phyloP scores from a whole-genome alignment of 164 flowering plant species.

The Nelumbo lutea region DNA sequence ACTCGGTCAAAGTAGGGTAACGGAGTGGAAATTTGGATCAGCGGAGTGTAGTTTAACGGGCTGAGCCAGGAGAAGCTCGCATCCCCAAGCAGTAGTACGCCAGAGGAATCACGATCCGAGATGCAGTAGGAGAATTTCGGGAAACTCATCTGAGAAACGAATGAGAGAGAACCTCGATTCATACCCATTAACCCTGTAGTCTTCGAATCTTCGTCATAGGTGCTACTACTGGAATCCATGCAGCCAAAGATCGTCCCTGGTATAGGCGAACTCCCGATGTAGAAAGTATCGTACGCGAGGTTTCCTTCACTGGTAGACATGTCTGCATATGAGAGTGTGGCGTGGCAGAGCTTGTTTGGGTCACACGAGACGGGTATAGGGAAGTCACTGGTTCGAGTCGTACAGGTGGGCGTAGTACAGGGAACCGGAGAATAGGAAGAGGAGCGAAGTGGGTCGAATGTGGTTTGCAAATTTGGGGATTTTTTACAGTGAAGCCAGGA shows the following conservation, averaged over 20 bases:
- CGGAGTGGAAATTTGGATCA: slow-evolving; percentile 46
- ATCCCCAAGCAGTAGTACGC: slow-evolving; percentile 58
- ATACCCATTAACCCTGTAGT: slow-evolving; percentile 70
- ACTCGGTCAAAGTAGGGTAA: slow-evolving; percentile 66
- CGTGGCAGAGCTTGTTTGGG: slow-evolving; percentile 59
- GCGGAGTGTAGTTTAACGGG: slow-evolving; percentile 61
- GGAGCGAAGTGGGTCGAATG: slow-evolving; percentile 51
- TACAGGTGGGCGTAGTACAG: slow-evolving; percentile 58
- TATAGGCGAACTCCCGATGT: slow-evolving; percentile 23
- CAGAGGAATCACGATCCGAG: slow-evolving; percentile 51
- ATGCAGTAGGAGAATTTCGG: slow-evolving; percentile 79
- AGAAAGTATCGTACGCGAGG: slow-evolving; percentile 61
- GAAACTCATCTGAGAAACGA: slow-evolving; percentile 57
- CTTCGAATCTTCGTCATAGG: slow-evolving; percentile 43
- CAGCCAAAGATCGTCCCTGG: slow-evolving; percentile 65
- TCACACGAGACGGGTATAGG: slow-evolving; percentile 63
- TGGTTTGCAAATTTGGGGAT: slow-evolving; percentile 15
- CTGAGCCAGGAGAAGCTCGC: slow-evolving; percentile 32
- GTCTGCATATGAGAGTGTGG: slow-evolving; percentile 68
- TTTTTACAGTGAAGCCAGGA: slow-evolving; percentile 69
- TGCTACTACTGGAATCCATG: slow-evolving; percentile 46
- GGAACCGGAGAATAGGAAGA: slow-evolving; percentile 47
- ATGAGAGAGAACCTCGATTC: slow-evolving; percentile 81
- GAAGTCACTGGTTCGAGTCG: slow-evolving; percentile 50
- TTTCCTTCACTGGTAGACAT: slow-evolving; percentile 61